Conservation (phyloP, 768 basidiomycete genomes). For the Suillus paluster region DNA sequence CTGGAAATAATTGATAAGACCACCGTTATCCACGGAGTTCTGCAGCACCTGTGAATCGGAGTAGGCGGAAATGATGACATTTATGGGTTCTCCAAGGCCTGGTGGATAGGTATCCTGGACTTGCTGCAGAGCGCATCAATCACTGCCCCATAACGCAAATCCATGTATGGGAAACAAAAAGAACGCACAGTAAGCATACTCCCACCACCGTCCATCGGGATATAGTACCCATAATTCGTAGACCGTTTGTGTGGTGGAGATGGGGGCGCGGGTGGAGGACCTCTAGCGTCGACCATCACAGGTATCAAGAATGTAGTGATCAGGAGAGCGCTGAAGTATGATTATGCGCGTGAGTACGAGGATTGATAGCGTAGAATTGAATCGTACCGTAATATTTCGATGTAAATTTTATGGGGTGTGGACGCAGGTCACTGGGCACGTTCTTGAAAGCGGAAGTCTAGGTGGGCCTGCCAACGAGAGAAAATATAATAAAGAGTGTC, state of each 20-base stretch:
- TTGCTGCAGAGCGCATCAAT: constrained; percentile 40
- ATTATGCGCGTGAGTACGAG: constrained; percentile 1
- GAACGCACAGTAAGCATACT: constrained; percentile 71
- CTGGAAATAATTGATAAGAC: constrained; percentile 83
- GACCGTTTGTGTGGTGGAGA: constrained; percentile 22
- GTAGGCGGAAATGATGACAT: constrained; percentile 76
- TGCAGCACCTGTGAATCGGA: constrained; percentile 75
- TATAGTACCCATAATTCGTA: constrained; percentile 56
- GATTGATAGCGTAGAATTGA: neutral
- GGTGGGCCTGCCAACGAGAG: constrained; percentile 3
- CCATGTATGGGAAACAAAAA: constrained; percentile 1
- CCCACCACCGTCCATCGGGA: constrained; percentile 61
- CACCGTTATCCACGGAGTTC: constrained; percentile 63
- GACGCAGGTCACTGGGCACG: neutral
- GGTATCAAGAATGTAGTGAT: constrained; percentile 15
- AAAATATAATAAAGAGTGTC: neutral
- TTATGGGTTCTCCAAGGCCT: constrained; percentile 87
- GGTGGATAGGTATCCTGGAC: constrained; percentile 62
- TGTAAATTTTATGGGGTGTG: neutral
- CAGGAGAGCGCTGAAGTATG: constrained; percentile 3
- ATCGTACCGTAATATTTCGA: constrained; percentile 1
- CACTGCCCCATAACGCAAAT: neutral
- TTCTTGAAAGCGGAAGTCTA: neutral
- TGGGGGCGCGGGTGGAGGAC: constrained; percentile 2
- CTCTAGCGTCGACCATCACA: constrained; percentile 16